A percentile compares a stretch with the other conserved stretches of the same genome.
Evolutionary conservation across 2,329 filamentous ascomycete species (phyloP).

Genomic region (Bipolaris zeicola): DNA sequence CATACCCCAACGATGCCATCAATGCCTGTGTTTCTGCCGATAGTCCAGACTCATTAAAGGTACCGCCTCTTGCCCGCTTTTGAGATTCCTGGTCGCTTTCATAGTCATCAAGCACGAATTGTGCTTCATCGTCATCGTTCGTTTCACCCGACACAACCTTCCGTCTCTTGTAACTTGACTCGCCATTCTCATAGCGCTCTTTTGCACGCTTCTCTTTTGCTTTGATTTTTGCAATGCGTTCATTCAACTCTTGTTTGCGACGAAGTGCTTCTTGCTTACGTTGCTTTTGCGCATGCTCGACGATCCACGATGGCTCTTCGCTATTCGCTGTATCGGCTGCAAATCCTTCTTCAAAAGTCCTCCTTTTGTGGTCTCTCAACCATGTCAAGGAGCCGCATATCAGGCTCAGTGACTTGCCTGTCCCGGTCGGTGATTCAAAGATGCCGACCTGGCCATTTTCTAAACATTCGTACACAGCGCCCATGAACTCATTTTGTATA

Average conservation of each 20-base stretch:
- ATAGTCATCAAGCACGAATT: conserved; percentile 79
- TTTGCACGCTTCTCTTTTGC: conserved; percentile 66
- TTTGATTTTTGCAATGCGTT: conserved; percentile 68
- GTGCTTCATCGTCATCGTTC: conserved; percentile 59
- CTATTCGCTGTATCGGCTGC: conserved; percentile 55
- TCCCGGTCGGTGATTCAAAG: conserved; percentile 91
- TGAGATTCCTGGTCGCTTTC: conserved; percentile 64
- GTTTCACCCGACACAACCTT: conserved; percentile 21
- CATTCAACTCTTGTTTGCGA: conserved; percentile 74
- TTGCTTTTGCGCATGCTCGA: conserved; percentile 74
- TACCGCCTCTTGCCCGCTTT: conserved; percentile 20
- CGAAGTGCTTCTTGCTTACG: conserved; percentile 69
- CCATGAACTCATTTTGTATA: conserved; percentile 89
- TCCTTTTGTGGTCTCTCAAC: conserved; percentile 80
- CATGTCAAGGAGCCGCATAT: conserved; percentile 90
- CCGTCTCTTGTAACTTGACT: conserved; percentile 54
- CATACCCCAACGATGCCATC: conserved; percentile 64
- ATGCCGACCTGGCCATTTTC: conserved; percentile 82
- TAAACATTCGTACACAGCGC: conserved; percentile 76
- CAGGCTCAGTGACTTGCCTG: conserved; percentile 88
- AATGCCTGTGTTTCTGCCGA: conserved; percentile 77
- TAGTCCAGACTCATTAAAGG: conserved; percentile 54
- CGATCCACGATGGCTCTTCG: conserved; percentile 83
- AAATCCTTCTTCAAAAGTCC: conserved; percentile 61
- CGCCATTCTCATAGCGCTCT: conserved; percentile 57